Evolutionary conservation across 495 filamentous ascomycete genomes (phyloP).

Genomic region (Amniculicola lignicola): DNA sequence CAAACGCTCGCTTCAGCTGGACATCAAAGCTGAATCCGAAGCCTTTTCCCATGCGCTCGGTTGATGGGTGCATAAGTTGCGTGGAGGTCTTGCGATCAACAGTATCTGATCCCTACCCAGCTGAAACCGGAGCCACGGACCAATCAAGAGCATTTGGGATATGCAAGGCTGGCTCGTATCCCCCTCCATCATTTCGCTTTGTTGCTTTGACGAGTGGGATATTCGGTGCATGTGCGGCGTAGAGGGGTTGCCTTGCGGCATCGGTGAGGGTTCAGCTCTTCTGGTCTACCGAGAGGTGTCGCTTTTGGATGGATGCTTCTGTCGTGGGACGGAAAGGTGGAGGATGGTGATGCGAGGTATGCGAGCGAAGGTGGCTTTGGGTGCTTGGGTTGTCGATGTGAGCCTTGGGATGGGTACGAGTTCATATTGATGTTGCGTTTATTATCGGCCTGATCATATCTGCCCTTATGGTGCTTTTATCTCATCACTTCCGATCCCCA

Average conservation of each 20-base stretch:
- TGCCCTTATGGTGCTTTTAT: neutral
- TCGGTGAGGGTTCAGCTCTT: neutral
- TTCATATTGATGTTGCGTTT: too few relatives aligned
- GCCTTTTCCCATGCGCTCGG: neutral
- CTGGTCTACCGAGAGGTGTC: neutral
- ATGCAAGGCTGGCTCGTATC: too few relatives aligned
- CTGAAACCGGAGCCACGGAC: neutral
- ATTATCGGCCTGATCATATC: too few relatives aligned
- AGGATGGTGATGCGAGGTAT: too few relatives aligned
- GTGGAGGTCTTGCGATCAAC: too few relatives aligned
- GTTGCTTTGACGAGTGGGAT: neutral
- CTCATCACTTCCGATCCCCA: neutral
- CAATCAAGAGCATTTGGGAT: conserved; percentile 1
- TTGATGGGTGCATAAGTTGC: neutral
- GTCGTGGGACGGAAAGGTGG: too few relatives aligned
- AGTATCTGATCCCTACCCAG: neutral
- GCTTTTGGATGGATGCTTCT: too few relatives aligned
- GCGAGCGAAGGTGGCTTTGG: too few relatives aligned
- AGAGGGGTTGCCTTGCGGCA: neutral
- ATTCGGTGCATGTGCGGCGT: neutral
- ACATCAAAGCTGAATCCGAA: neutral
- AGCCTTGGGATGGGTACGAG: too few relatives aligned
- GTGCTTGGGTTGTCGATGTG: too few relatives aligned
- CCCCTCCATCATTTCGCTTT: too few relatives aligned
- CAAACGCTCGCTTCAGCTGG: too few relatives aligned